phyloP scores from a whole-genome alignment of 225 moss, liverwort and hornwort species.

The Sphagnum tenellum region DNA sequence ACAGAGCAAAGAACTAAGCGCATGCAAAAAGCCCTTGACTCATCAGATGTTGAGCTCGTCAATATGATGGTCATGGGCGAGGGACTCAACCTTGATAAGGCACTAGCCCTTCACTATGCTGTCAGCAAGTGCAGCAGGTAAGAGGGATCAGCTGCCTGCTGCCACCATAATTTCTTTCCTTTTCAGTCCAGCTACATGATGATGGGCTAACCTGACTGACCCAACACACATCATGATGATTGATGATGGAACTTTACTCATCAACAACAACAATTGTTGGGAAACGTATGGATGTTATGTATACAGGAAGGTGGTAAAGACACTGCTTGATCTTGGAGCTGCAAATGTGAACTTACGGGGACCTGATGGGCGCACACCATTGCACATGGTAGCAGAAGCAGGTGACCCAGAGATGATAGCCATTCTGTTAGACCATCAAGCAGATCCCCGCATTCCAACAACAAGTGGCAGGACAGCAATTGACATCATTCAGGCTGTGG shows the following conservation, averaged over 20 bases:
- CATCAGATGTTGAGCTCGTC: slow-evolving; percentile 59
- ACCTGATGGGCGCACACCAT: slow-evolving; percentile 32
- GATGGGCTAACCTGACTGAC: no score
- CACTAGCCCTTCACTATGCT: slow-evolving; percentile 54
- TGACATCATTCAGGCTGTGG: slow-evolving; percentile 48
- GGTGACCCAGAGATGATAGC: slow-evolving; percentile 61
- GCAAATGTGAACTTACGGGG: slow-evolving; percentile 43
- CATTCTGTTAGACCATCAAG: slow-evolving; percentile 45
- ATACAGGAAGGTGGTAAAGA: slow-evolving; percentile 28
- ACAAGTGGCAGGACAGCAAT: slow-evolving; percentile 47
- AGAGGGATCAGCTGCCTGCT: no score
- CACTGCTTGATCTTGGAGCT: slow-evolving; percentile 44
- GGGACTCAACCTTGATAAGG: slow-evolving; percentile 53
- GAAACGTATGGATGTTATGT: no score
- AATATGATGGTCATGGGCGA: slow-evolving; percentile 76
- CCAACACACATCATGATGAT: no score
- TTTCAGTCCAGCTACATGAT: no score
- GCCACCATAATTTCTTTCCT: no score
- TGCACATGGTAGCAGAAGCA: slow-evolving; percentile 39
- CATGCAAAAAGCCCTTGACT: slow-evolving; percentile 64
- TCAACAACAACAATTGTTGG: no score
- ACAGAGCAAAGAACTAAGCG: slow-evolving; percentile 48
- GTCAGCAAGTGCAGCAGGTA: slow-evolving; percentile 54
- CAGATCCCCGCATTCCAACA: slow-evolving; percentile 39
- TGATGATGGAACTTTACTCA: no score